phyloP scores from a whole-genome alignment of 371 early-diverging fungal genomes.

The Nematocida minor region DNA sequence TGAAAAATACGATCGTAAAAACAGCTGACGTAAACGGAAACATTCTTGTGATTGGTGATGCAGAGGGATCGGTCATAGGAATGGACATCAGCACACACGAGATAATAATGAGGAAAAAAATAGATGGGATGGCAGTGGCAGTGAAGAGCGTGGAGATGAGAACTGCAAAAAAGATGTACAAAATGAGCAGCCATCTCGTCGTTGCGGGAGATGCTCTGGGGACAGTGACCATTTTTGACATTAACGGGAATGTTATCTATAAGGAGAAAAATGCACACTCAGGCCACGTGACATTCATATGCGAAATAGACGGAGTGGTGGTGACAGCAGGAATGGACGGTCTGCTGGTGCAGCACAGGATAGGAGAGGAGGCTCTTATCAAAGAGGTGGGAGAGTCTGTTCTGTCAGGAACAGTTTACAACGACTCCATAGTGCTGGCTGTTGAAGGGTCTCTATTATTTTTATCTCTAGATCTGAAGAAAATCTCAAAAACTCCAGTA shows the following conservation, averaged over 20 bases:
- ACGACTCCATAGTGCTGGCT: background rate
- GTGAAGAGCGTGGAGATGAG: background rate
- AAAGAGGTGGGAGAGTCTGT: background rate
- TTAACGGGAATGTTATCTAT: background rate
- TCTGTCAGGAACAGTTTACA: background rate
- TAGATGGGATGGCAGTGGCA: background rate
- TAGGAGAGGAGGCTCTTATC: background rate
- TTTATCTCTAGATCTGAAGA: background rate
- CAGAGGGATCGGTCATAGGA: conserved; percentile 25
- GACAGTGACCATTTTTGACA: background rate
- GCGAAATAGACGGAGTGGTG: background rate
- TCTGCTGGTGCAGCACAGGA: background rate
- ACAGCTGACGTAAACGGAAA: background rate
- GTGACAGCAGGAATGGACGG: conserved; percentile 25
- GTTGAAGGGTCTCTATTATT: background rate
- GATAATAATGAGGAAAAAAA: background rate
- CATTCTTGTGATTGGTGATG: background rate
- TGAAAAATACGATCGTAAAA: background rate
- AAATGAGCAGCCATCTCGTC: background rate
- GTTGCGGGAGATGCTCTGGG: conserved; percentile 22
- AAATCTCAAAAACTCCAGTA: background rate
- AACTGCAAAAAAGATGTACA: background rate
- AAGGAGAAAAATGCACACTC: background rate
- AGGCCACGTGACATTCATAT: conserved; percentile 4
- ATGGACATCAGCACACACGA: background rate